Base-by-base conservation (phyloP, 116 monocot species). In the Phalaenopsis hybrid region DNA sequence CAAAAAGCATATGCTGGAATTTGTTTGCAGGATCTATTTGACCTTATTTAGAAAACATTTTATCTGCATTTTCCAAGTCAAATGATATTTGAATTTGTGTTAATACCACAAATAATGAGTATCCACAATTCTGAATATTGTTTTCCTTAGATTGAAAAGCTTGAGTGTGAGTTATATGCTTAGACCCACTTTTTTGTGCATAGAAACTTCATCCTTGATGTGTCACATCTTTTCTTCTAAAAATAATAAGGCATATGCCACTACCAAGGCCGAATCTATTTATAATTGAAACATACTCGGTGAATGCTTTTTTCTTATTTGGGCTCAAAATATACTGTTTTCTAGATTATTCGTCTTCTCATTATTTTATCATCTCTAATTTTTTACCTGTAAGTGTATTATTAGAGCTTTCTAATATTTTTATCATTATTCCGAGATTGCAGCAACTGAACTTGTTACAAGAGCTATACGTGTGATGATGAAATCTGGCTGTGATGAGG, bases 401-500 rank as follows among this genome's bases (percentile, higher is more conserved):
- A 46, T 75, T 72, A 17, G 72, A 5, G 43, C 59, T 31, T 58
- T 79, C 46, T 79, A 76, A 41, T 78, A 11, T 58, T 78, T 49
- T 81, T 81, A 57, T n/a, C 78, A 4, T 28, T 3, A 65, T 80
- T 15, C 72, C 80, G 67, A 31, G 87, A 25, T 76, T 92, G 70
- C 99, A 99, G 99, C 95, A 41, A 95, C 99, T 44, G 99, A 99
- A 85, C 91, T 99, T 48, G 99, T 99, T 74, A 91, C 92, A 31
- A 92, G 94, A 88, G 80, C 95, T 48, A 99, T 99, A 74, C 85
- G 59, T 81, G 94, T 95, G 63, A 99, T 99, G 99, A 95, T 91
- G 99, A 95, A 95, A 88, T 99, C 99, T 77, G 95, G 95, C 15
- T 99, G 99, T 79, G 99, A 95, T 44, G 99, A 99, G 92, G 99